These are phyloP conservation scores for Radiomyces spectabilis DNA, from an alignment of 192 early-diverging fungal species.

Conservation along the genomic window DNA sequence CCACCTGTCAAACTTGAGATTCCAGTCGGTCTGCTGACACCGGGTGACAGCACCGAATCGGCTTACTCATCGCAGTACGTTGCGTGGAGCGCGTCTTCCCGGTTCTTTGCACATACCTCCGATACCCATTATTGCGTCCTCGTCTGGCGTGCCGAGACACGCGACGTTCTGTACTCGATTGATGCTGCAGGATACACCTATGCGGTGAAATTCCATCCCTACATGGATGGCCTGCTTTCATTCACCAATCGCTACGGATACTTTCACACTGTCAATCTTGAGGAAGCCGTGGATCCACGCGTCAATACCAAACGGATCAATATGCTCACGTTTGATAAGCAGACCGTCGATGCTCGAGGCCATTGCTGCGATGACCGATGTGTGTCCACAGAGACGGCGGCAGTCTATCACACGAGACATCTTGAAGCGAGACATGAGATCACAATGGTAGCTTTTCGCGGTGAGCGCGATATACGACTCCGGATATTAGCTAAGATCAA, in stretches of 20 bases:
- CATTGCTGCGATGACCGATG: too few relatives aligned
- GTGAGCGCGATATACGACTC: constrained; percentile 28
- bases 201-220: constrained; percentile 39
- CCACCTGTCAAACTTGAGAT: constrained; percentile 5
- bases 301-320: constrained; percentile 9
- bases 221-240: constrained; percentile 32
- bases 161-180: constrained; percentile 32
- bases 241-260: constrained; percentile 46
- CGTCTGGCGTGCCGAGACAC: constrained; percentile 34
- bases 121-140: constrained; percentile 30
- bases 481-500: constrained; percentile 40
- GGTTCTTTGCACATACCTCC: constrained; percentile 43
- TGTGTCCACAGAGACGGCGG: too few relatives aligned
- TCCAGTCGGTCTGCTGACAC: constrained; percentile 4
- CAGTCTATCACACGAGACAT: constrained; percentile 1
- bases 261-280: constrained; percentile 40
- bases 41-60: background rate
- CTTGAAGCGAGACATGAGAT: constrained; percentile 35
- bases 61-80: constrained; percentile 38
- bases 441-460: constrained; percentile 41
- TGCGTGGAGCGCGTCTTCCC: constrained; percentile 34
- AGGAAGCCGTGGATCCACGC: constrained; percentile 13
- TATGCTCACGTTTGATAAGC: constrained; percentile 6
- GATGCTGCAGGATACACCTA: constrained; percentile 33
- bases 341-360: too few relatives aligned